Evolutionary conservation across 768 basidiomycete species (phyloP), one percentile per base, ranked within the genome.

Genomic region (Suillus bovinus): DNA sequence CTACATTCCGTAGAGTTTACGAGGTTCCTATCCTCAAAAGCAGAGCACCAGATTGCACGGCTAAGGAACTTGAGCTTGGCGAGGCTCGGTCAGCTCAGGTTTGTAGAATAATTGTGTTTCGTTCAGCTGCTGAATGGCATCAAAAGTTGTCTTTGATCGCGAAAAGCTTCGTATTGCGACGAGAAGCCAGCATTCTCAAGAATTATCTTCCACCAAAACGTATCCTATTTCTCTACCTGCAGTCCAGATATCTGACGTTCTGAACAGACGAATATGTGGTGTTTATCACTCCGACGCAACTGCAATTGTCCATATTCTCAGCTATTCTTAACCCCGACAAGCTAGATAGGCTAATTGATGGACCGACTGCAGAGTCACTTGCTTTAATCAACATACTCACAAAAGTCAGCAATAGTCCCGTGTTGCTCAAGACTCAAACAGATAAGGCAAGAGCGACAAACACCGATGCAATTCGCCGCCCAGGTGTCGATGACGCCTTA

Each of bases 361-460:
- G 86, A 56, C 86, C 86, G 1, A 91, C 88, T 0, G 88, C 88
- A 0, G 88, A 91, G 67, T 89, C 91, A 3, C 82, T 96, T 22
- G 88, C 89, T 20, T 71, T 96, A 29, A 93, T 98, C 67, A 87
- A 84, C 60, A 80, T 86, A 61, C 81, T 97, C 38, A 91, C 89
- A 14, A 97, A 98, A 81, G 84, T 99, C 64, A 94, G 91, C 79
- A 99, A 92, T 71, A 95, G 93, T 67, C 96, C 96, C 0, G 86
- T 93, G 38, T 78, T 99, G 34, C 78, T 95, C 49, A 93, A 90
- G 69, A 87, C 90, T n/a, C 87, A 88, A 5, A 84, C 84, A 17
- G 88, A 90, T 65, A 87, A 84, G 64, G 81, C 80, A 20, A 84
- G 79, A 67, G 74, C 70, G 29, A 81, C 81, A 61, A 74, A 75